Evolutionary conservation across 179 eudicot genomes (phyloP).

Genomic region (Spergularia azorica): DNA sequence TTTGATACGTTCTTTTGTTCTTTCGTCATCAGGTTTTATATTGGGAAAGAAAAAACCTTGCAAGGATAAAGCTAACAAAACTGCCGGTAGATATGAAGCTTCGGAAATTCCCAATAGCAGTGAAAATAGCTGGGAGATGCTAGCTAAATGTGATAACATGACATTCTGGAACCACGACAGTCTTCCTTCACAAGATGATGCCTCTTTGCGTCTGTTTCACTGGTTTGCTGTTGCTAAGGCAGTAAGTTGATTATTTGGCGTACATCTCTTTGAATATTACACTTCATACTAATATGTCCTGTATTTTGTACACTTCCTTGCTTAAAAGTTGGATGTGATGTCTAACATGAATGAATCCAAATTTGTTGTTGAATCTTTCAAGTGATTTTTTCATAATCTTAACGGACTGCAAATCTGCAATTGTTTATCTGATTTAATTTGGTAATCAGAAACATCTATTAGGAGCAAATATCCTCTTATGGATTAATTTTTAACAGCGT

Average conservation of each 20-base stretch:
- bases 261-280: neutral
- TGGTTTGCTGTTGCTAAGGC: constrained; percentile 83
- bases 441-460: neutral
- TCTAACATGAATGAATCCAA: neutral
- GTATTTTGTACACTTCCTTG: too few relatives aligned
- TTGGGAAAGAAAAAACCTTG: constrained; percentile 59
- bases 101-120: constrained; percentile 27
- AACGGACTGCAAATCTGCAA: neutral
- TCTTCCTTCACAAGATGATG: constrained; percentile 84
- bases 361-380: neutral
- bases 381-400: neutral
- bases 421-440: neutral
- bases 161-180: constrained; percentile 89
- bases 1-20: neutral
- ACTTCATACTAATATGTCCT: too few relatives aligned
- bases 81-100: constrained; percentile 32
- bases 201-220: constrained; percentile 76
- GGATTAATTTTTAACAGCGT: too few relatives aligned
- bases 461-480: neutral
- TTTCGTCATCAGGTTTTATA: constrained; percentile 62
- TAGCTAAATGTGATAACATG: constrained; percentile 60
- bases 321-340: neutral
- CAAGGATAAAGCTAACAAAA: constrained; percentile 25
- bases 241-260: constrained; percentile 44
- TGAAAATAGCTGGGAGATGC: constrained; percentile 63